These are phyloP conservation scores for Pseudoneurospora amorphoporcata DNA, from an alignment of 495 filamentous ascomycete genomes.

Conservation along the genomic window DNA sequence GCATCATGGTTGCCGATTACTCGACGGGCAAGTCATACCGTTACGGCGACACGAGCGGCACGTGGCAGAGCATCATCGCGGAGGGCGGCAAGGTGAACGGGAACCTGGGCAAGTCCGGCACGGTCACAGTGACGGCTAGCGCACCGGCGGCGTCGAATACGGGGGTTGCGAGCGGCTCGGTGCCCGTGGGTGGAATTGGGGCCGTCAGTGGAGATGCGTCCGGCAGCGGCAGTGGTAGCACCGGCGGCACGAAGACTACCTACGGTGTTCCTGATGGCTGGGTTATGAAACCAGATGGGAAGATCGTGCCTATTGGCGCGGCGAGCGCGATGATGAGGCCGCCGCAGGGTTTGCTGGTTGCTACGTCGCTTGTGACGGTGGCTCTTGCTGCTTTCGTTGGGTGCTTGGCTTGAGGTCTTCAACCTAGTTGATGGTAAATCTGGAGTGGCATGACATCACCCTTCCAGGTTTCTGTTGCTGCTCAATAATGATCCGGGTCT, in stretches of 20 bases:
- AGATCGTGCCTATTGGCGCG: slow-evolving; percentile 49
- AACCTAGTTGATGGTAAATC: background rate
- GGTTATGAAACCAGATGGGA: slow-evolving; percentile 62
- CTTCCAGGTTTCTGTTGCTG: background rate
- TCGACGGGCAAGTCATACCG: slow-evolving; percentile 75
- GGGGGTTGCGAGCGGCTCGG: slow-evolving; percentile 23
- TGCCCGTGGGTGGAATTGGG: slow-evolving; percentile 51
- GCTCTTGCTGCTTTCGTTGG: background rate
- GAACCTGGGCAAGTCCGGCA: slow-evolving; percentile 35
- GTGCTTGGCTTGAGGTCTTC: background rate
- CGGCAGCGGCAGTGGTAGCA: background rate
- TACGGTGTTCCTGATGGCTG: slow-evolving; percentile 56
- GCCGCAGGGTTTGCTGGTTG: background rate
- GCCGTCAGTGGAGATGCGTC: slow-evolving; percentile 24
- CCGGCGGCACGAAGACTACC: slow-evolving; percentile 31
- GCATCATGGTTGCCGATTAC: slow-evolving; percentile 72
- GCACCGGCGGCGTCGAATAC: slow-evolving; percentile 25
- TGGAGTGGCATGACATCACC: background rate
- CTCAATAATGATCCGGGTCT: background rate
- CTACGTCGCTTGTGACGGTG: background rate
- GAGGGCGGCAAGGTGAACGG: slow-evolving; percentile 52
- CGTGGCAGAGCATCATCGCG: slow-evolving; percentile 52
- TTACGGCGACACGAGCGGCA: slow-evolving; percentile 66
- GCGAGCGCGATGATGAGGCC: slow-evolving; percentile 15
- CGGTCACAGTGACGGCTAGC: slow-evolving; percentile 37